phyloP scores from a whole-genome alignment of 176 grass and related monocot species.

The Carex cristatella region DNA sequence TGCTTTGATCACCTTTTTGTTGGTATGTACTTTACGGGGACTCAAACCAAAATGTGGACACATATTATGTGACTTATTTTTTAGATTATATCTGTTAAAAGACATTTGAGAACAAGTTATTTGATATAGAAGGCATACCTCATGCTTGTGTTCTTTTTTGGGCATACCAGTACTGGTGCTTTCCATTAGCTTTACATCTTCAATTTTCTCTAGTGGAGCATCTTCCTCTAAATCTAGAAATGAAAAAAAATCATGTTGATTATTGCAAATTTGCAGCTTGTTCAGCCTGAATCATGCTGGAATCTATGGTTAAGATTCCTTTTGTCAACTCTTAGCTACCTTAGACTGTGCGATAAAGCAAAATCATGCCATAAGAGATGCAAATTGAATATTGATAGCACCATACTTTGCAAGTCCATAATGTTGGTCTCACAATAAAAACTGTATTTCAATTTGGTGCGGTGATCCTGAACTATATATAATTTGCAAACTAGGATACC shows the following conservation, averaged over 20 bases:
- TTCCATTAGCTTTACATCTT: background rate
- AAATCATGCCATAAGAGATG: background rate
- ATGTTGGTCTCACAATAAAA: background rate
- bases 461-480: background rate
- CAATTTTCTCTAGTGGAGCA: background rate
- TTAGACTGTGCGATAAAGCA: background rate
- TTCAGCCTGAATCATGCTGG: background rate
- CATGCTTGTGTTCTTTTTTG: background rate
- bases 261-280: background rate
- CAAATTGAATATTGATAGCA: background rate
- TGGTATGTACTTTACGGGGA: background rate
- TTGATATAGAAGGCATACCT: constrained; percentile 10
- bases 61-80: background rate
- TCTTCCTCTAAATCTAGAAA: constrained; percentile 20
- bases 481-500: constrained; percentile 26
- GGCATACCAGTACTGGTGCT: background rate
- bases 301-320: background rate
- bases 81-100: background rate
- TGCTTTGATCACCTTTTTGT: background rate
- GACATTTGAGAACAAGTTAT: background rate
- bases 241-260: background rate
- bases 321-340: background rate
- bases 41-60: background rate
- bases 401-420: background rate
- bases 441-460: background rate